Percentiles rank a stretch among this genome's conserved stretches.
These are phyloP conservation scores for Mycena epipterygia DNA, from an alignment of 768 basidiomycete species.

Conservation along the genomic window DNA sequence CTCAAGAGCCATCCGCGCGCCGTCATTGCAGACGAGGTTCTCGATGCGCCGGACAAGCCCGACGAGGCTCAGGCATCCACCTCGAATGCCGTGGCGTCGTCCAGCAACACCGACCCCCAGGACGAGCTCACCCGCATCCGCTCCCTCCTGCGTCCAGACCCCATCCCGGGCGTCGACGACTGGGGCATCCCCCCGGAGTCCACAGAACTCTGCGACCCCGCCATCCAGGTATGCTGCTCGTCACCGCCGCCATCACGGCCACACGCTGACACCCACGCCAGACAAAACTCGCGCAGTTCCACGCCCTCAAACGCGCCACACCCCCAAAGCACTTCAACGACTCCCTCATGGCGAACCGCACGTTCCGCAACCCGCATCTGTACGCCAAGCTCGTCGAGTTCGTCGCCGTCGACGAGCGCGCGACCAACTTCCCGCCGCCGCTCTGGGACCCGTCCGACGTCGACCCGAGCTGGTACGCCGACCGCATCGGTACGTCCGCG, in stretches of 20 bases:
- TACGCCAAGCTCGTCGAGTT: slow-evolving; percentile 96
- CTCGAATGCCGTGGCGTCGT: slow-evolving; percentile 36
- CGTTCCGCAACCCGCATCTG: slow-evolving; percentile 97
- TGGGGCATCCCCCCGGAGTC: slow-evolving; percentile 84
- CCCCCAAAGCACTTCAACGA: slow-evolving; percentile 94
- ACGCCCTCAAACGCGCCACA: slow-evolving; percentile 72
- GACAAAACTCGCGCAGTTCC: slow-evolving; percentile 88
- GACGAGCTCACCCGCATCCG: slow-evolving; percentile 71
- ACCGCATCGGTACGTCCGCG: slow-evolving; percentile 77
- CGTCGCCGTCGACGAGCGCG: slow-evolving; percentile 89
- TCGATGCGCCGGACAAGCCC: slow-evolving; percentile 31
- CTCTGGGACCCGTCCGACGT: slow-evolving; percentile 83
- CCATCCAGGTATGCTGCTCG: slow-evolving; percentile 63
- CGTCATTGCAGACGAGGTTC: slow-evolving; percentile 63
- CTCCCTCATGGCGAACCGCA: slow-evolving; percentile 91
- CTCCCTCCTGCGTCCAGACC: slow-evolving; percentile 69
- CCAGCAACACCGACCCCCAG: slow-evolving; percentile 42
- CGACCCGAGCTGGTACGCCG: slow-evolving; percentile 79
- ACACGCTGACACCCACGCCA: slow-evolving; percentile 45
- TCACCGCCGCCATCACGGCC: not conserved
- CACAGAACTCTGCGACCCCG: slow-evolving; percentile 69
- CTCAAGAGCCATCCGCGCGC: slow-evolving; percentile 64
- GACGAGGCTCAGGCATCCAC: slow-evolving; percentile 32
- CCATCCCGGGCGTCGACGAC: slow-evolving; percentile 73
- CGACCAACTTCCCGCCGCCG: slow-evolving; percentile 82